Evolutionary conservation across 2,329 filamentous ascomycete species (phyloP).

Genomic region (Leptographium wingfieldii): DNA sequence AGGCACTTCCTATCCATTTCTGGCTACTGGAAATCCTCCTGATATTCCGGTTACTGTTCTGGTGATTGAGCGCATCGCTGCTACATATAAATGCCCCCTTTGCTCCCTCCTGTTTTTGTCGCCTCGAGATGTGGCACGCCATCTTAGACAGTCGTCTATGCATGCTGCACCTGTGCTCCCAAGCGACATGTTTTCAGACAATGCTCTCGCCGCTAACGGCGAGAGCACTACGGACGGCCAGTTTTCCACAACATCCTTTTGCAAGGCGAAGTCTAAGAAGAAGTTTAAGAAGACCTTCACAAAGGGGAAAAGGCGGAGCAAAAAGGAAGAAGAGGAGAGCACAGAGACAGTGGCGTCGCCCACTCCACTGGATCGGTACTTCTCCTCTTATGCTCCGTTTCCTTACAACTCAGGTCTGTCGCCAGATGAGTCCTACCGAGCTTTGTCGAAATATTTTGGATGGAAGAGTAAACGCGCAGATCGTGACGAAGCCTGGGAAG

Average conservation of each 20-base stretch:
- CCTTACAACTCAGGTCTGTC: neutral
- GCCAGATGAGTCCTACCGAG: neutral
- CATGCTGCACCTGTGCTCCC: neutral
- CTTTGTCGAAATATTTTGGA: neutral
- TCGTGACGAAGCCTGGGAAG: neutral
- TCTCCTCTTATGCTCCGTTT: neutral
- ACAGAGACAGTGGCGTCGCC: neutral
- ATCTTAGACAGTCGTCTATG: neutral
- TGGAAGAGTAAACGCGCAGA: neutral
- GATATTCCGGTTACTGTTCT: neutral
- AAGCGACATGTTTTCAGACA: no score
- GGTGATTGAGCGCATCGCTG: neutral
- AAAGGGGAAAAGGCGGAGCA: neutral
- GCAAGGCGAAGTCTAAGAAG: neutral
- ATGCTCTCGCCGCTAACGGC: neutral
- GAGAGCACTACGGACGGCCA: neutral
- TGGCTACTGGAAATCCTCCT: no score
- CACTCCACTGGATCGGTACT: conserved; percentile 3
- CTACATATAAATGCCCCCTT: neutral
- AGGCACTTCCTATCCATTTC: no score
- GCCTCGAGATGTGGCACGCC: neutral
- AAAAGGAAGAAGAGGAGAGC: neutral
- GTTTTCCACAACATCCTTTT: neutral
- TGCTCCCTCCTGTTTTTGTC: neutral
- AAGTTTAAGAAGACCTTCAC: neutral